Evolutionary conservation across 495 filamentous ascomycete species (phyloP).

Genomic region (Cladorrhinum samala): DNA sequence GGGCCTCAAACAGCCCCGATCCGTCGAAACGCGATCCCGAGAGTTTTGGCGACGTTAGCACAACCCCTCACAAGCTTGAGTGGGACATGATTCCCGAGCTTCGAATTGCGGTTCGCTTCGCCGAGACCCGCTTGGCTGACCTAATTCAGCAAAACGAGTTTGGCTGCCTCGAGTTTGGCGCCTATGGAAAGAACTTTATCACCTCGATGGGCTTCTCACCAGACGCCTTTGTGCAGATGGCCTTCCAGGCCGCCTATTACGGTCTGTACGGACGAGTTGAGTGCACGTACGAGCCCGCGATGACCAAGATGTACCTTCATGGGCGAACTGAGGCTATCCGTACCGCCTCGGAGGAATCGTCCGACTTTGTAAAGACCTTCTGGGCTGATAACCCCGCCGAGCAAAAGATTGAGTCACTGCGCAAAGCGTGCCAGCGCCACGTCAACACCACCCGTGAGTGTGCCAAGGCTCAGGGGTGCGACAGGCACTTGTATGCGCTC

Average conservation of each 20-base stretch:
- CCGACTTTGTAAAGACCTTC: conserved; percentile 87
- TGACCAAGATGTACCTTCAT: conserved; percentile 92
- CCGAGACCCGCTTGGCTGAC: conserved; percentile 90
- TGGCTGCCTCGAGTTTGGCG: conserved; percentile 78
- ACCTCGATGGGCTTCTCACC: conserved; percentile 95
- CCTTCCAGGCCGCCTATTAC: conserved; percentile 97
- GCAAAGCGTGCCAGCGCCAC: conserved; percentile 77
- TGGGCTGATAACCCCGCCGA: conserved; percentile 84
- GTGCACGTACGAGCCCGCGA: conserved; percentile 94
- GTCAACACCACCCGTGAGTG: conserved; percentile 75
- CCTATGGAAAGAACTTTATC: conserved; percentile 96
- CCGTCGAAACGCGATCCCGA: conserved; percentile 88
- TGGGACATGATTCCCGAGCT: conserved; percentile 97
- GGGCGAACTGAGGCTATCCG: conserved; percentile 92
- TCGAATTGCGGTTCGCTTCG: conserved; percentile 85
- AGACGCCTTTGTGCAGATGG: conserved; percentile 98
- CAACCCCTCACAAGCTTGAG: conserved; percentile 91
- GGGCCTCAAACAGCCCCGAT: conserved; percentile 87
- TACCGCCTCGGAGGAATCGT: conserved; percentile 71
- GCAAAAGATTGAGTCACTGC: conserved; percentile 76
- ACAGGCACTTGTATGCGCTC: conserved; percentile 88
- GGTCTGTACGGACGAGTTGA: conserved; percentile 91
- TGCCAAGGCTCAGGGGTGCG: conserved; percentile 86
- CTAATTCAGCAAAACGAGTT: conserved; percentile 97
- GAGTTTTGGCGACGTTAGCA: conserved; percentile 91